phyloP scores from a whole-genome alignment of 495 filamentous ascomycete species.

The Neurospora hispaniola region DNA sequence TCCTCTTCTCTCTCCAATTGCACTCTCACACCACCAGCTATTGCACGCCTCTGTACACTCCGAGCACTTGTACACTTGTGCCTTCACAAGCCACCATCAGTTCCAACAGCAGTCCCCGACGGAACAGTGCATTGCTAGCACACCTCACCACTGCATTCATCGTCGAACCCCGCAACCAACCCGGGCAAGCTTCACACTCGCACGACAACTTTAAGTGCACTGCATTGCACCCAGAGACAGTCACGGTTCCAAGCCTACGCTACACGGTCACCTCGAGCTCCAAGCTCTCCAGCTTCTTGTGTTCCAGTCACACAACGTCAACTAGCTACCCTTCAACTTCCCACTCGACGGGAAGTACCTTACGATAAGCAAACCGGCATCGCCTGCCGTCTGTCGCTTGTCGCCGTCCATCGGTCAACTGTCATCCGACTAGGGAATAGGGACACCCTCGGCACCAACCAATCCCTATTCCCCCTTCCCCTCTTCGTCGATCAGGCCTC shows the following conservation, averaged over 20 bases:
- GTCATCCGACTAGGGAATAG: conserved; percentile 12
- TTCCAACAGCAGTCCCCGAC: not conserved
- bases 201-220: not conserved
- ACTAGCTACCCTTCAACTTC: not conserved
- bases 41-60: not conserved
- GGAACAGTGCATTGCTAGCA: not conserved
- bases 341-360: not conserved
- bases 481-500: not conserved
- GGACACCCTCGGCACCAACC: conserved; percentile 2
- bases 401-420: conserved; percentile 15
- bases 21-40: not conserved
- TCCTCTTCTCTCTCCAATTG: not conserved
- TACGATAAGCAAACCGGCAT: not conserved
- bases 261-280: not conserved
- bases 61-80: not conserved
- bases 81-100: not conserved
- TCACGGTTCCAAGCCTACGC: not conserved
- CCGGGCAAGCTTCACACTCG: not conserved
- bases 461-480: not conserved
- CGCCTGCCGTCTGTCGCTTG: conserved; percentile 2
- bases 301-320: not conserved
- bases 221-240: not conserved
- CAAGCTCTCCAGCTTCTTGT: not conserved
- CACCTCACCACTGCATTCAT: not conserved
- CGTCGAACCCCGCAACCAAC: not conserved